These are phyloP conservation scores for Bombardia bombarda DNA, from an alignment of 495 filamentous ascomycete genomes.

Conservation along the genomic window DNA sequence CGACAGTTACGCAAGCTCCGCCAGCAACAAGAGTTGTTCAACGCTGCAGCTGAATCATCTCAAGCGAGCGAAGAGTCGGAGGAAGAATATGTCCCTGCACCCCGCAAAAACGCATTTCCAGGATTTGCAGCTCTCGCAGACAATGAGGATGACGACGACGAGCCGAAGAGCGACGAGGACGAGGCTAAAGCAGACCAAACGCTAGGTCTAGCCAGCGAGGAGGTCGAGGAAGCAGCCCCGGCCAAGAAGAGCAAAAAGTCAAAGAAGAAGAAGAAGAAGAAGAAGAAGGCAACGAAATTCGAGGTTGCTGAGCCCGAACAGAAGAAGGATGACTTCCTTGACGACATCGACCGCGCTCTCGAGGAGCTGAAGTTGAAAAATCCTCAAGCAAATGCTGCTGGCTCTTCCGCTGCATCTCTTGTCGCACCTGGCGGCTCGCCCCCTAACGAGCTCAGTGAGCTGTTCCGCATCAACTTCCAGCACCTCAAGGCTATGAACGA, in stretches of 20 bases:
- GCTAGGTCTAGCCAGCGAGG: slow-evolving; percentile 17
- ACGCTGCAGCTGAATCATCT: slow-evolving; percentile 24
- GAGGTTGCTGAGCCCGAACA: slow-evolving; percentile 9
- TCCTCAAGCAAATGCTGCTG: slow-evolving; percentile 1
- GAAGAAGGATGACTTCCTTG: slow-evolving; percentile 33
- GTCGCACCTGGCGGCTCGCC: too few relatives aligned
- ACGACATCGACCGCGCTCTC: slow-evolving; percentile 81
- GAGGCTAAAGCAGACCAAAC: slow-evolving; percentile 17
- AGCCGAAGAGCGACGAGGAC: slow-evolving; percentile 37
- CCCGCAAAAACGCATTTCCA: slow-evolving; percentile 37
- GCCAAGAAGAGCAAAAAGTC: slow-evolving; percentile 46
- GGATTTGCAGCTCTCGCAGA: slow-evolving; percentile 41
- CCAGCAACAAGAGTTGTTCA: slow-evolving; percentile 54
- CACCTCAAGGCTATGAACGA: slow-evolving; percentile 84
- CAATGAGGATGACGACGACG: slow-evolving; percentile 27
- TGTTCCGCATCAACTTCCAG: slow-evolving; percentile 68
- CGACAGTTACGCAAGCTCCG: slow-evolving; percentile 73
- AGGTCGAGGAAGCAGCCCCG: slow-evolving; percentile 35
- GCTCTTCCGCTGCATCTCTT: slow-evolving; percentile 4
- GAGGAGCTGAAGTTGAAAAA: slow-evolving; percentile 47
- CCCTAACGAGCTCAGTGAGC: slow-evolving; percentile 45
- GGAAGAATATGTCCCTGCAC: slow-evolving; percentile 29
- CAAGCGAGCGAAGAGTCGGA: slow-evolving; percentile 37
- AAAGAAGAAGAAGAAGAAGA: slow-evolving; percentile 61
- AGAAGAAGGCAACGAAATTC: slow-evolving; percentile 41